Evolutionary conservation across 192 early-diverging fungal species (phyloP).

Genomic region (Coemansia sp.): DNA sequence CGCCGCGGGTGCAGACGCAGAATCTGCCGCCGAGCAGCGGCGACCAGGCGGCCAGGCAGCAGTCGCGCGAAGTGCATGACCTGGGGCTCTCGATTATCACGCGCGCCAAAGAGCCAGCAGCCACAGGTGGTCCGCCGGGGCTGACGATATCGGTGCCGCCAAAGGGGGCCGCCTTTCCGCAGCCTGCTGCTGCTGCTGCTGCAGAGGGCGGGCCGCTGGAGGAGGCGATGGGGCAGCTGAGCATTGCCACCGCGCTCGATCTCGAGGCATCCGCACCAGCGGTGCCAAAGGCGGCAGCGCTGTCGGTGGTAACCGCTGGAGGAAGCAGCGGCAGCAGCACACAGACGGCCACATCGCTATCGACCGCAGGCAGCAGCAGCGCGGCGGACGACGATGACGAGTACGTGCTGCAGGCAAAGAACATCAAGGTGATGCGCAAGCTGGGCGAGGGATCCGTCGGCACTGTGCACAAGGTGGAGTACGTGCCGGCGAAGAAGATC

Average conservation of each 20-base stretch:
- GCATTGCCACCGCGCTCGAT: background rate
- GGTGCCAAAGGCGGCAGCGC: background rate
- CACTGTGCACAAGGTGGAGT: conserved; percentile 84
- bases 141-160: background rate
- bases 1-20: conserved; percentile 28
- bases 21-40: conserved; percentile 27
- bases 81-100: conserved; percentile 14
- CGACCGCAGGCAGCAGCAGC: conserved; percentile 22
- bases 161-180: no score
- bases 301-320: background rate
- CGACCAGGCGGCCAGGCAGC: conserved; percentile 46
- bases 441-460: conserved; percentile 94
- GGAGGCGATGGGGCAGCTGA: conserved; percentile 32
- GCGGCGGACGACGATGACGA: conserved; percentile 36
- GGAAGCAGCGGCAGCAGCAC: no score
- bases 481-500: conserved; percentile 69
- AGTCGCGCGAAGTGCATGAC: conserved; percentile 48
- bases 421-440: conserved; percentile 72
- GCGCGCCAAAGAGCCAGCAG: background rate
- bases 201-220: conserved; percentile 14
- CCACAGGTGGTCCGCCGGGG: background rate
- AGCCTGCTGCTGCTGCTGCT: conserved; percentile 1
- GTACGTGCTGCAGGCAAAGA: conserved; percentile 57
- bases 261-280: no score
- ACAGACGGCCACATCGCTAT: conserved; percentile 15